Conservation (phyloP, 371 early-diverging fungal species). For the Racocetra persica region DNA sequence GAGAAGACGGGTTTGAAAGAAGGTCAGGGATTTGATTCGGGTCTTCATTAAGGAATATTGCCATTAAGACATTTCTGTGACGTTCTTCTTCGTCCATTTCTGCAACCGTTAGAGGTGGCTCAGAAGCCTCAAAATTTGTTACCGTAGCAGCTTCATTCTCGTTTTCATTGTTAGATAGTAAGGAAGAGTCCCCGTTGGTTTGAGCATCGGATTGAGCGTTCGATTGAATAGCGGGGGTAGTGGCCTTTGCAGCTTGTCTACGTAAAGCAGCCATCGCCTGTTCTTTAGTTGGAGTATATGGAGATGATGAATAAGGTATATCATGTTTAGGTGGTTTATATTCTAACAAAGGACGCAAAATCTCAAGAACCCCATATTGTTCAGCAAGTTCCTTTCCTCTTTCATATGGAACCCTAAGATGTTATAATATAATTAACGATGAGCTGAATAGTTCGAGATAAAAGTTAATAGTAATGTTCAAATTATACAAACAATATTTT, state of each 20-base stretch:
- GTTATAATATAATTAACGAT: background rate
- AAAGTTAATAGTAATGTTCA: background rate
- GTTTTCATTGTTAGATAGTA: background rate
- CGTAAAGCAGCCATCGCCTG: conserved; percentile 37
- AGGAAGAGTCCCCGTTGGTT: background rate
- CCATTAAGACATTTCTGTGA: conserved; percentile 72
- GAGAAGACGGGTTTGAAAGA: conserved; percentile 55
- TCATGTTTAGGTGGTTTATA: conserved; percentile 60
- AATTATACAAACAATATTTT: too few relatives aligned
- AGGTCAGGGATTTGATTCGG: conserved; percentile 58
- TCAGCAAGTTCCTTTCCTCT: conserved; percentile 75
- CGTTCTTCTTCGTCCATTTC: conserved; percentile 52
- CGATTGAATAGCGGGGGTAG: background rate
- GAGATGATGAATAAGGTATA: conserved; percentile 31
- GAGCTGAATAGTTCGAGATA: background rate
- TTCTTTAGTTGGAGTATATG: conserved; percentile 46
- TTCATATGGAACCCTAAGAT: conserved; percentile 81
- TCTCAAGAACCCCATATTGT: conserved; percentile 70
- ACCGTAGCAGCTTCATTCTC: background rate
- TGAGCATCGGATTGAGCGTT: background rate
- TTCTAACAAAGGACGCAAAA: conserved; percentile 69
- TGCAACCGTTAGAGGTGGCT: conserved; percentile 2
- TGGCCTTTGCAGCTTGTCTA: background rate
- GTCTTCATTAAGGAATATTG: conserved; percentile 69
- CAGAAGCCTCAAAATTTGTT: conserved; percentile 10